Percentiles rank a stretch among this genome's conserved stretches.
phyloP scores from a whole-genome alignment of 768 basidiomycete genomes.

The Collybia mongolica region DNA sequence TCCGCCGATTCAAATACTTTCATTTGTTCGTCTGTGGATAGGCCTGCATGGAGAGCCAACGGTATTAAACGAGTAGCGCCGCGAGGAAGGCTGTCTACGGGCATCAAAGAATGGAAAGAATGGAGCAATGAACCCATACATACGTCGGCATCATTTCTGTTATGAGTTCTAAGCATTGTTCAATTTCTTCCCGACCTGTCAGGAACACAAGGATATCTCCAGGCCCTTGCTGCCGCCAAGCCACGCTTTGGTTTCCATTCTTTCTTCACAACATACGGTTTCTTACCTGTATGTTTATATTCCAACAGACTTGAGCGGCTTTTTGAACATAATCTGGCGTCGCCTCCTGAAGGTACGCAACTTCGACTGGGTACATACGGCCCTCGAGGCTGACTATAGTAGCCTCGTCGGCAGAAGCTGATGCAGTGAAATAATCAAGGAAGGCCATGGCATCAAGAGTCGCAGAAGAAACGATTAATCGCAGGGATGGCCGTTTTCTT shows the following conservation, averaged over 20 bases:
- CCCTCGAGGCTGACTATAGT: constrained; percentile 91
- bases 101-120: not conserved
- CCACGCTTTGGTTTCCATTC: constrained; percentile 3
- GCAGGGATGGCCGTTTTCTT: constrained; percentile 83
- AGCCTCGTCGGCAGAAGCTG: constrained; percentile 63
- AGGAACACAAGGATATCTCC: constrained; percentile 95
- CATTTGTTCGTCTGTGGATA: constrained; percentile 86
- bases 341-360: constrained; percentile 83
- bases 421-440: constrained; percentile 81
- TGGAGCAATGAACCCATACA: constrained; percentile 5
- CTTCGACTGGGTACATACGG: constrained; percentile 91
- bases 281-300: constrained; percentile 74
- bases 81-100: constrained; percentile 42
- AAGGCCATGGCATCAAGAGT: constrained; percentile 93
- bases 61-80: constrained; percentile 58
- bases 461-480: constrained; percentile 93
- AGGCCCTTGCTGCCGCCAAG: constrained; percentile 55
- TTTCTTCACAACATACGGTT: not conserved
- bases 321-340: constrained; percentile 76
- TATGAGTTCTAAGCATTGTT: constrained; percentile 78
- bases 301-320: constrained; percentile 83
- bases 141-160: constrained; percentile 78
- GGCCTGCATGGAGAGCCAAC: constrained; percentile 84
- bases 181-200: constrained; percentile 96
- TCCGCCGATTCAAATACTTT: constrained; percentile 78